Percentiles rank a stretch among this genome's conserved stretches.
Evolutionary conservation across 139 green algal genomes (phyloP).

Genomic region (Pycnococcus provasolii): DNA sequence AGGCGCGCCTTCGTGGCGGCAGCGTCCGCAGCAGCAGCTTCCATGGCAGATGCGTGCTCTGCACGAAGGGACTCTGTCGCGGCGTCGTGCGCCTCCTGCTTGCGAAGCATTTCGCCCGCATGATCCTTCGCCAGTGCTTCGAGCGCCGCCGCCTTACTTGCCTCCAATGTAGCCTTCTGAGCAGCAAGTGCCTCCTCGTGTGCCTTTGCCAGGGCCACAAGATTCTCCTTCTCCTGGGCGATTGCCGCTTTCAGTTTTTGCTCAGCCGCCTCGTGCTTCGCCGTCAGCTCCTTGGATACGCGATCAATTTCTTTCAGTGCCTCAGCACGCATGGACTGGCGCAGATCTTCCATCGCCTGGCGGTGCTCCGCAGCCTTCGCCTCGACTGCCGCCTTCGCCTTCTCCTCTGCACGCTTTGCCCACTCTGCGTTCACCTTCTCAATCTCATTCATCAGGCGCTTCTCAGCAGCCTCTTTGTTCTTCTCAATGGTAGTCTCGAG

Average conservation of each 20-base stretch:
- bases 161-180: no score
- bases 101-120: background rate
- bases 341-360: background rate
- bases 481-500: background rate
- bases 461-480: background rate
- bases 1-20: no score
- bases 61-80: background rate
- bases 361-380: background rate
- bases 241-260: no score
- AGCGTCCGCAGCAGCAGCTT: background rate
- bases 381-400: background rate
- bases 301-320: no score
- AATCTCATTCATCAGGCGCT: background rate
- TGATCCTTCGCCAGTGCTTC: background rate
- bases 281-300: no score
- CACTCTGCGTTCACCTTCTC: conserved; percentile 1
- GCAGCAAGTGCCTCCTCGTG: no score
- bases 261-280: no score
- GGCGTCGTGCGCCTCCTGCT: background rate
- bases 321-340: no score
- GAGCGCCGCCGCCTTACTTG: no score
- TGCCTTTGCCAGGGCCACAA: no score
- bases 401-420: conserved; percentile 2
- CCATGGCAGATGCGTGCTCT: background rate
- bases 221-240: no score